These are phyloP conservation scores for Paramecium caudatum DNA, from an alignment of 73 alveolate species.

Conservation along the genomic window DNA sequence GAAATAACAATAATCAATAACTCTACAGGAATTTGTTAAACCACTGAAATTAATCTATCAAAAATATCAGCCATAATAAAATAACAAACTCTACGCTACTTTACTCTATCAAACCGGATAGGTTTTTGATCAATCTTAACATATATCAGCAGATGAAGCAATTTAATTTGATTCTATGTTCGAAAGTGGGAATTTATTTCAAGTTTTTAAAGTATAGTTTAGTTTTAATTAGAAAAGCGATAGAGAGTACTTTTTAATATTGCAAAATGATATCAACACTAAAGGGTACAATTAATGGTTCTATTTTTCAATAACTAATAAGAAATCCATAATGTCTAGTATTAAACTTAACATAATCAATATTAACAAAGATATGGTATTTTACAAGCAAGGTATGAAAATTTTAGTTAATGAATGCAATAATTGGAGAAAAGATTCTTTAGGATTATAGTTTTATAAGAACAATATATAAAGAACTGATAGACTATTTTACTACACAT, in stretches of 20 bases:
- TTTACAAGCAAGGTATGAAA: constrained; percentile 95
- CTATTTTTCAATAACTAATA: constrained; percentile 77
- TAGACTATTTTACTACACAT: constrained; percentile 73
- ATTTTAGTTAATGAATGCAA: constrained; percentile 86
- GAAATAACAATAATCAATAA: neutral
- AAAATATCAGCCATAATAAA: constrained; percentile 57
- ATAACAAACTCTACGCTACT: neutral
- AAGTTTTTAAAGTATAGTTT: constrained; percentile 77
- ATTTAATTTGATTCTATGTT: constrained; percentile 88
- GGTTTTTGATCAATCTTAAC: neutral
- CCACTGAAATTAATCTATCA: neutral
- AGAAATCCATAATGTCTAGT: neutral
- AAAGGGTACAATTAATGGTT: constrained; percentile 95
- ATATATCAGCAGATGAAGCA: constrained; percentile 72
- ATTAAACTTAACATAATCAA: constrained; percentile 88
- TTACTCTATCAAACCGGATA: neutral
- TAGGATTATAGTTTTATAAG: constrained; percentile 73
- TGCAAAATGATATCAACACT: constrained; percentile 90
- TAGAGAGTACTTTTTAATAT: constrained; percentile 83
- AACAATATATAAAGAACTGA: constrained; percentile 51
- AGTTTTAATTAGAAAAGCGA: constrained; percentile 65
- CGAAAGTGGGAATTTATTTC: constrained; percentile 89
- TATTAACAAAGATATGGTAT: constrained; percentile 84
- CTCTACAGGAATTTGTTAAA: neutral
- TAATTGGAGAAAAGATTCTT: constrained; percentile 62